A percentile compares a stretch with the other conserved stretches of the same genome.
Conservation (phyloP, 2,329 filamentous ascomycete species). For the Talaromyces sp. region DNA sequence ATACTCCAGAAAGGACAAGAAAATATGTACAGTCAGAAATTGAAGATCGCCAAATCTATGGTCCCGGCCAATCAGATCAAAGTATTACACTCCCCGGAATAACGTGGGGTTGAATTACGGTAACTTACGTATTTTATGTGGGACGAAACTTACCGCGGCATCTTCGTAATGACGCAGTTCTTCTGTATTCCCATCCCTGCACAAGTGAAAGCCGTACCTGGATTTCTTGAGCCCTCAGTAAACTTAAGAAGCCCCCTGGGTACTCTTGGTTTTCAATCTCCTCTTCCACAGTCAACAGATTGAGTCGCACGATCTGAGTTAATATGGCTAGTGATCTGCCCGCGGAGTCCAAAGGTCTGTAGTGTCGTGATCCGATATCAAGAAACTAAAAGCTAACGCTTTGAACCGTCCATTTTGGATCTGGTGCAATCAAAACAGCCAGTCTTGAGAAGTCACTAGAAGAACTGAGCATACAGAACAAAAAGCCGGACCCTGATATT, state of each 20-base stretch:
- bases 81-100: background rate
- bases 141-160: background rate
- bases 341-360: conserved; percentile 20
- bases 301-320: background rate
- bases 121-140: background rate
- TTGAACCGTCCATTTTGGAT: background rate
- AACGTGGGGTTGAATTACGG: background rate
- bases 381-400: background rate
- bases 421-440: background rate
- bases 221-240: background rate
- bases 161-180: background rate
- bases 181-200: background rate
- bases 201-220: background rate
- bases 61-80: background rate
- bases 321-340: conserved; percentile 13
- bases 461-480: conserved; percentile 23
- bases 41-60: background rate
- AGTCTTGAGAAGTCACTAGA: conserved; percentile 17
- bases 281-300: background rate
- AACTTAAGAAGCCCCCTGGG: background rate
- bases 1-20: background rate
- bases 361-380: background rate
- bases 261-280: background rate
- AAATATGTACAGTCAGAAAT: background rate
- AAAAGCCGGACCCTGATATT: conserved; percentile 26